Evolutionary conservation across 2,329 filamentous ascomycete genomes (phyloP).

Genomic region (Fusarium pilosicola): DNA sequence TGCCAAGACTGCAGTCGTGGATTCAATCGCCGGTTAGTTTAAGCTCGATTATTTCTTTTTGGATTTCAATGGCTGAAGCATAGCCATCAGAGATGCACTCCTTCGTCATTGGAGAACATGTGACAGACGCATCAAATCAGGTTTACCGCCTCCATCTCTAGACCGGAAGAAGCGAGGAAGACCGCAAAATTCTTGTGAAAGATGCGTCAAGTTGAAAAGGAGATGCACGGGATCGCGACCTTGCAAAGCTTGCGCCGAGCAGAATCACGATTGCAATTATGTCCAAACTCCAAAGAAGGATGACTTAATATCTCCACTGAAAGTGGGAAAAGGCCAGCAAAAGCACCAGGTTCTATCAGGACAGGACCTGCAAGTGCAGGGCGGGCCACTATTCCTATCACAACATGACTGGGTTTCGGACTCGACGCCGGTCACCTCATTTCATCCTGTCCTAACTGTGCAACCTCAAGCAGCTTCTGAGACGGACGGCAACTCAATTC

Average conservation of each 20-base stretch:
- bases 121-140: neutral
- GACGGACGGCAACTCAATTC: neutral
- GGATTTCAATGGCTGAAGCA: neutral
- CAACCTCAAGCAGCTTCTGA: neutral
- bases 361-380: neutral
- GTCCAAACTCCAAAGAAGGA: neutral
- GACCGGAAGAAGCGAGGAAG: constrained; percentile 1
- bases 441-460: neutral
- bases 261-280: constrained; percentile 3
- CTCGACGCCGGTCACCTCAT: neutral
- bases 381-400: neutral
- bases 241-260: constrained; percentile 8
- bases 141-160: neutral
- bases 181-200: neutral
- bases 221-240: constrained; percentile 2
- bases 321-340: neutral
- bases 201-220: constrained; percentile 13
- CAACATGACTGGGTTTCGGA: neutral
- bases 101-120: constrained; percentile 27
- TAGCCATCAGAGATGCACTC: neutral
- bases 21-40: constrained; percentile 15
- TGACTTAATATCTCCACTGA: neutral
- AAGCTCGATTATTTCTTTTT: too few relatives aligned
- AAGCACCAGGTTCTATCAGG: neutral
- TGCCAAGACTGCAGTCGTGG: neutral